phyloP scores from a whole-genome alignment of 768 basidiomycete genomes.

The Neoboletus subvelutipes region DNA sequence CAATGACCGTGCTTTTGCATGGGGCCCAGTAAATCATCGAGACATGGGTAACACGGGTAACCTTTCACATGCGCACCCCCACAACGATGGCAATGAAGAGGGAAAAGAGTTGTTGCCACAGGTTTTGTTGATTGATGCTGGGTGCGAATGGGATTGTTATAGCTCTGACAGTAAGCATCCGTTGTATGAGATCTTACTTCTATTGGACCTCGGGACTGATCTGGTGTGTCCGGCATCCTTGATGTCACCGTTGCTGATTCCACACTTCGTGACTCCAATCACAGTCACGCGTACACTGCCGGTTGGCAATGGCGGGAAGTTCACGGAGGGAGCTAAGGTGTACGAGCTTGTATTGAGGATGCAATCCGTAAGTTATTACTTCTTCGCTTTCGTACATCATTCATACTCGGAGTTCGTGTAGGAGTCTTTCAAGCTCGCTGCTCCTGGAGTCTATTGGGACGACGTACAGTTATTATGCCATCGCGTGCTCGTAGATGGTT shows the following conservation, averaged over 20 bases:
- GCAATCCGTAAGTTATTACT: conserved; percentile 61
- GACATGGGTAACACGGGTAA: conserved; percentile 54
- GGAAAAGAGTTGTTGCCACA: conserved; percentile 53
- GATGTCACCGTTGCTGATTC: neutral
- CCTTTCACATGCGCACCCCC: conserved; percentile 40
- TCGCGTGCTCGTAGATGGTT: conserved; percentile 74
- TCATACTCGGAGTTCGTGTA: conserved; percentile 32
- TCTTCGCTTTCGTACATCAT: neutral
- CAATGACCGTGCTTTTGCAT: conserved; percentile 84
- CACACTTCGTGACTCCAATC: conserved; percentile 36
- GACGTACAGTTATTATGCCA: conserved; percentile 83
- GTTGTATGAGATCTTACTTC: neutral
- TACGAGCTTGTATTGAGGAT: conserved; percentile 88
- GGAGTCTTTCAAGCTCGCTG: conserved; percentile 67
- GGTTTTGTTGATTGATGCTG: conserved; percentile 90
- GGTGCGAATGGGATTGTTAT: conserved; percentile 82
- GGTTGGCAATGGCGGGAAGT: conserved; percentile 91
- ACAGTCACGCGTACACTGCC: conserved; percentile 81
- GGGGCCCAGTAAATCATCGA: conserved; percentile 66
- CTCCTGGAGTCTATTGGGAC: conserved; percentile 89
- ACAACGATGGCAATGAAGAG: neutral
- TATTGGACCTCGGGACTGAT: neutral
- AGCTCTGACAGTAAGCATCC: conserved; percentile 55
- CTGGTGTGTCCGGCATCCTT: neutral
- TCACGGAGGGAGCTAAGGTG: conserved; percentile 78